phyloP scores from a whole-genome alignment of 805 yeast species.

The Kluyveromyces dobzhanskii region DNA sequence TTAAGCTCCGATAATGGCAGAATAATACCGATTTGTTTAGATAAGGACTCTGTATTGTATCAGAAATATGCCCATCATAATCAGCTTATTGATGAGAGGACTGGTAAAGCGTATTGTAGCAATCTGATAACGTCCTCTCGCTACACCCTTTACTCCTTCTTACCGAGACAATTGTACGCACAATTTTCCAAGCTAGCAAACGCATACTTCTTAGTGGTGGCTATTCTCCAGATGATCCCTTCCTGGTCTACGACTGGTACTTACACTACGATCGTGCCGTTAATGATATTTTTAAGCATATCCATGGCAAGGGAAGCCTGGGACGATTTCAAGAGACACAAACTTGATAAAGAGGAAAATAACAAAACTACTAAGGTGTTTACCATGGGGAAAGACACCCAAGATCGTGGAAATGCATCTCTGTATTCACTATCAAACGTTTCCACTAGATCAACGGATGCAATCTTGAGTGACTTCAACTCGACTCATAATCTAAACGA shows the following conservation, averaged over 20 bases:
- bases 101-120: constrained; percentile 44
- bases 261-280: constrained; percentile 86
- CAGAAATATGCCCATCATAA: constrained; percentile 12
- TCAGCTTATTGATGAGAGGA: constrained; percentile 59
- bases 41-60: constrained; percentile 26
- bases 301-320: constrained; percentile 89
- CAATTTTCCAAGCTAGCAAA: constrained; percentile 93
- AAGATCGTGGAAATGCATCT: background rate
- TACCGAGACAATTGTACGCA: constrained; percentile 82
- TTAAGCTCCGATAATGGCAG: constrained; percentile 65
- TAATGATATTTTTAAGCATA: constrained; percentile 75
- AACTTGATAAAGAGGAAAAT: constrained; percentile 80
- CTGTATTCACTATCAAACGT: constrained; percentile 7
- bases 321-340: constrained; percentile 85
- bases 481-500: background rate
- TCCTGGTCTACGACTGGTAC: constrained; percentile 97
- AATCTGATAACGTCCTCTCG: constrained; percentile 81
- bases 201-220: constrained; percentile 79
- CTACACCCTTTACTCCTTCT: constrained; percentile 68
- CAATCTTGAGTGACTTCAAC: constrained; percentile 1
- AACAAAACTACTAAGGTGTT: constrained; percentile 39
- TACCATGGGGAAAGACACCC: constrained; percentile 13
- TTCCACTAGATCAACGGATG: constrained; percentile 7
- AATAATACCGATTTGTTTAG: constrained; percentile 55
- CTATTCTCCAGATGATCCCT: constrained; percentile 92